Base-by-base conservation (phyloP, 2,329 filamentous ascomycete genomes). In the Fusarium chuoi region DNA sequence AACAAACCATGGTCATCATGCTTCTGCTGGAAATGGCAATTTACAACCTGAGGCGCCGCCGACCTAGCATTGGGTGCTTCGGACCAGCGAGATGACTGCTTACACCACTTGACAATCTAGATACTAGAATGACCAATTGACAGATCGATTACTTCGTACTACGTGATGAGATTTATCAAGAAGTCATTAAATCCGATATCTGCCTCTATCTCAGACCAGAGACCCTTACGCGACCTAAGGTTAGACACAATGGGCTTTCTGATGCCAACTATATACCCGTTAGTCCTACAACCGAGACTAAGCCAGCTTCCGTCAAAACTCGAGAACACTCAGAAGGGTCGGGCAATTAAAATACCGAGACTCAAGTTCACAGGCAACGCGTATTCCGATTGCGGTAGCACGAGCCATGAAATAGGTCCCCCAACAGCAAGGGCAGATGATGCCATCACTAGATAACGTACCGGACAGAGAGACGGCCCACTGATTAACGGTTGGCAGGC, bases 211-310 rank as follows among this genome's bases (percentile, higher is more conserved):
- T 26, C 13, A 18, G 13, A 4, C 3, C 1, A 2, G n/a, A 36
- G 2, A 5, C 18, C 7, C 3, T 54, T 8, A 13, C 12, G 3
- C 6, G 33, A 24, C 7, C 4, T 38, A n/a, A n/a, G n/a, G n/a
- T n/a, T n/a, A 14, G 9, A 9, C 2, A 17, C 7, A 17, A 13
- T 17, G 10, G 6, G 12, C 6, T 38, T 6, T 2, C 3, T n/a
- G 2, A 11, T 13, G 15, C 1, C 26, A 1, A 3, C 14, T 3
- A 22, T 28, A 9, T 30, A 30, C 46, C 28, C 10, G 7, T 3
- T 0, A n/a, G 28, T n/a, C 0, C 3, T 30, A 30, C 5, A n/a
- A 9, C 12, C 28, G 22, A 13, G 22, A 9, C 20, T n/a, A 49
- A n/a, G 5, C 3, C 1, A n/a, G 22, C 28, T 49, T 33, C 20